phyloP scores from a whole-genome alignment of 306 rosid genomes.

The Pyrus communis region DNA sequence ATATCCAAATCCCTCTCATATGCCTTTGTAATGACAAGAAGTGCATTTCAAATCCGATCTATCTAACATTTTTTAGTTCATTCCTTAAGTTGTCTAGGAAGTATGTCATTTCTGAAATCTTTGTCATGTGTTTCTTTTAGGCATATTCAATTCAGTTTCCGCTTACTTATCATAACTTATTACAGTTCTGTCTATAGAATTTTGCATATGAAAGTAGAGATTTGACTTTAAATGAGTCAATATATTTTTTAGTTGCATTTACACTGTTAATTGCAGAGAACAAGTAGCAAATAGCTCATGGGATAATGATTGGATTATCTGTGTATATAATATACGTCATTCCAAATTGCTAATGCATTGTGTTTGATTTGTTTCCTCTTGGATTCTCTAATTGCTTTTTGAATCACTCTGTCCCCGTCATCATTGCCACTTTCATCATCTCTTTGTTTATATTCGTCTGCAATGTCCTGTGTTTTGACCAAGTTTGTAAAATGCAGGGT shows the following conservation, averaged over 20 bases:
- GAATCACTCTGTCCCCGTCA: background rate
- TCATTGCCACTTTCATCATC: background rate
- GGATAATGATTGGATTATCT: background rate
- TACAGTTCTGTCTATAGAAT: background rate
- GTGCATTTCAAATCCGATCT: too few species aligned
- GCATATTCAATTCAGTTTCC: background rate
- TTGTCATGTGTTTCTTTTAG: background rate
- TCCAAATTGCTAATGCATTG: background rate
- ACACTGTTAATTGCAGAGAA: background rate
- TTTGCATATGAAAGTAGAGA: background rate
- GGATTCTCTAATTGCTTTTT: background rate
- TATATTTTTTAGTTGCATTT: background rate
- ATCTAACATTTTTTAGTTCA: too few species aligned
- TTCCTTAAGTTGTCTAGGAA: background rate
- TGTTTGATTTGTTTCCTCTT: background rate
- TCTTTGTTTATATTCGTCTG: background rate
- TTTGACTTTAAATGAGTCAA: background rate
- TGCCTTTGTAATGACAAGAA: too few species aligned
- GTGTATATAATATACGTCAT: background rate
- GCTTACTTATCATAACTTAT: background rate
- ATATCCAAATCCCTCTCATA: too few species aligned
- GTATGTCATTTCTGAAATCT: background rate
- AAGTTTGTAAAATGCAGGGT: constrained; percentile 45
- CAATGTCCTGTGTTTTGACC: constrained; percentile 9
- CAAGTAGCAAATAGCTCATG: background rate